These are phyloP conservation scores for Gynandropsis gynandra DNA, from an alignment of 345 rosid species.

Conservation along the genomic window DNA sequence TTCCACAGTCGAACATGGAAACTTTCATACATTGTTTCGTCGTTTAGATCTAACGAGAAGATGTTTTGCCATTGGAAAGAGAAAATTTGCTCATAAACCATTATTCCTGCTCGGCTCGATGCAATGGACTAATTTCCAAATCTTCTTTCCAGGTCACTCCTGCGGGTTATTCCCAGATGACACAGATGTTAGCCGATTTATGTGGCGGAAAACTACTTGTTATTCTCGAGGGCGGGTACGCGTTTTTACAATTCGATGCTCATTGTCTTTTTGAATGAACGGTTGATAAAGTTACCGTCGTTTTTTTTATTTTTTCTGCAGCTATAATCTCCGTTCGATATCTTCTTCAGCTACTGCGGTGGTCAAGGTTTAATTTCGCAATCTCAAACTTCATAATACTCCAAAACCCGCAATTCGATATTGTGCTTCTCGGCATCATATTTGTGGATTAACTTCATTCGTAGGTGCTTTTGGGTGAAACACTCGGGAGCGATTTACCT, in stretches of 20 bases:
- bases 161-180: constrained; percentile 81
- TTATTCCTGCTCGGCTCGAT: no score
- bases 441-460: no score
- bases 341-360: constrained; percentile 94
- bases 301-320: constrained; percentile 30
- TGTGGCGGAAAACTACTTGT: constrained; percentile 83
- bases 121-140: no score
- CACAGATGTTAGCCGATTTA: constrained; percentile 56
- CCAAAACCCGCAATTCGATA: not conserved
- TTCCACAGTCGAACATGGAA: not conserved
- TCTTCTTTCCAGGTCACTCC: constrained; percentile 60
- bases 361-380: constrained; percentile 63
- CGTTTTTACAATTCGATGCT: constrained; percentile 14
- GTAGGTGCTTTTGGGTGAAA: constrained; percentile 79
- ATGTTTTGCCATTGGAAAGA: not conserved
- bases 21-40: constrained; percentile 5
- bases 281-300: not conserved
- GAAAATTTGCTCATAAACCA: not conserved
- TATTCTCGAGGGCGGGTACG: constrained; percentile 96
- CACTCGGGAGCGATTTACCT: constrained; percentile 31
- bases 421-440: no score
- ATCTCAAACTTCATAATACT: constrained; percentile 3
- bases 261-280: constrained; percentile 7
- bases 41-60: not conserved
- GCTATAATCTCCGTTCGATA: constrained; percentile 93